Base-by-base conservation (phyloP, 2,329 filamentous ascomycete species). In the Ophiostoma montium region DNA sequence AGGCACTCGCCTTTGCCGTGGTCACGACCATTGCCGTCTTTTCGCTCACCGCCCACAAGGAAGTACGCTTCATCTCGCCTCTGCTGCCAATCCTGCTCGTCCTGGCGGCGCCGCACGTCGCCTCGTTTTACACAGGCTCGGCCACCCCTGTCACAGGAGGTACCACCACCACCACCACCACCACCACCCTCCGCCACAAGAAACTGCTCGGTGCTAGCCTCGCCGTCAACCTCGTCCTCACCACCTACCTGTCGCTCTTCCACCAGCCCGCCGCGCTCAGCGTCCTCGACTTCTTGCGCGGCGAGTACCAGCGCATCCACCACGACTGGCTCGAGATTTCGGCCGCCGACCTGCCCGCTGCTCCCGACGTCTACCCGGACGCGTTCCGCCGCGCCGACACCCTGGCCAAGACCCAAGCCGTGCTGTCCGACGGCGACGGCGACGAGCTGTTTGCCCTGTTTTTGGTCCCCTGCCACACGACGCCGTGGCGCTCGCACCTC, bases 51-150 rank as follows among this genome's bases (percentile, higher is more conserved):
- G 80, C 87, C 1, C 92, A 98, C 68, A 98, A 98, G 64, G 92
- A 98, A 71, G 86, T 95, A 57, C 86, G 92, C 59, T 98, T 98
- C 69, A 85, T 96, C 56, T 95, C 94, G 59, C 90, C 92, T 1
- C 74, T 98, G 16, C 74, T 96, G 2, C 90, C 92, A 1, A 74
- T 82, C n/a, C 74, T 98, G 7, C 86, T 92, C 61, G 69, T 95
- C 54, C 70, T 96, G 35, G 78, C 85, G 1, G 86, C 87, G 0
- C 75, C 78, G 0, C 72, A 79, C 3, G 65, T 86, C 15, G 69
- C 76, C 3, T 63, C 69, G 9, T 88, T 86, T 67, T 87, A 90
- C 62, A 65, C 67, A 9, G 69, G 66, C 23, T 19, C 43, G 19
- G 11, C 38, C 6, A 3, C 45, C 8, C 13, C 35, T 2, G 12